phyloP scores from a whole-genome alignment of 805 yeast genomes.

The Scheffersomyces stipitis region DNA sequence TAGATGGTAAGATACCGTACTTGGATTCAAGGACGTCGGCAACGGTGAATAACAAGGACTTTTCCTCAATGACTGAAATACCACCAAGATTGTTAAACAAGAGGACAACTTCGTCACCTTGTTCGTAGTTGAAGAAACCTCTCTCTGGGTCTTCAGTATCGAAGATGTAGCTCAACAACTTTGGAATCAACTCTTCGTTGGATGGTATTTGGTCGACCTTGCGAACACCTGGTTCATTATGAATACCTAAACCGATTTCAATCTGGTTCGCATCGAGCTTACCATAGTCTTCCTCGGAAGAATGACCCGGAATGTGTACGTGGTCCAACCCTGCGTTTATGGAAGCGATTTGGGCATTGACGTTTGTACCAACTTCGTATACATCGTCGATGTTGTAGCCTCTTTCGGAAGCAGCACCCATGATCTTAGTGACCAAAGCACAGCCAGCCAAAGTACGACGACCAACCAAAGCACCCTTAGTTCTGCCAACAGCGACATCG shows the following conservation, averaged over 20 bases:
- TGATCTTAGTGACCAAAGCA: conserved; percentile 26
- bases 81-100: conserved; percentile 40
- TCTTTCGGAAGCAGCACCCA: conserved; percentile 30
- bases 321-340: conserved; percentile 39
- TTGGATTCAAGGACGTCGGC: conserved; percentile 18
- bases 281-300: conserved; percentile 19
- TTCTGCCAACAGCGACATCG: conserved; percentile 34
- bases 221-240: conserved; percentile 39
- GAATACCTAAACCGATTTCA: conserved; percentile 39
- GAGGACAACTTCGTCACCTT: conserved; percentile 27
- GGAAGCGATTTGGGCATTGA: conserved; percentile 28
- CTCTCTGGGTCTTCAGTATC: conserved; percentile 24
- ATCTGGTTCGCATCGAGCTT: conserved; percentile 25
- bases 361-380: conserved; percentile 23
- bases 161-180: conserved; percentile 24
- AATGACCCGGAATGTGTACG: conserved; percentile 36
- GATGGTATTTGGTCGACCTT: conserved; percentile 28
- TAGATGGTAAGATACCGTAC: conserved; percentile 24
- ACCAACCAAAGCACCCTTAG: conserved; percentile 31
- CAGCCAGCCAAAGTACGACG: conserved; percentile 37
- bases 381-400: conserved; percentile 24
- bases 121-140: conserved; percentile 27
- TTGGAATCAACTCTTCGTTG: conserved; percentile 28
- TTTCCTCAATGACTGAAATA: conserved; percentile 31
- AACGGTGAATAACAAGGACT: conserved; percentile 23